Evolutionary conservation across 2,329 filamentous ascomycete genomes (phyloP).

Genomic region (Coniochaeta hoffmannii): DNA sequence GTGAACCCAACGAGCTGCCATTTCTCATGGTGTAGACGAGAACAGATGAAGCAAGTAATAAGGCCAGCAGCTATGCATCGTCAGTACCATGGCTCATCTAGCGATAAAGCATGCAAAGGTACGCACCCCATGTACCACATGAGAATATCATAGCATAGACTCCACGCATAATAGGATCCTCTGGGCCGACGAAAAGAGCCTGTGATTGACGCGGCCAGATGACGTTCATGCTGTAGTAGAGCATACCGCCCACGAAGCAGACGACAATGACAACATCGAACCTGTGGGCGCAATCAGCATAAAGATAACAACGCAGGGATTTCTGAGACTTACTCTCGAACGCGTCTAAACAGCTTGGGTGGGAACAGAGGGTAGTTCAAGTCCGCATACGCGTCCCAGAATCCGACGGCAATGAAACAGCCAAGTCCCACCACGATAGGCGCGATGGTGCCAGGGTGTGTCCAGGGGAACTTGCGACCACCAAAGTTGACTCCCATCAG

Average conservation of each 20-base stretch:
- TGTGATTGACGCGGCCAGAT: conserved; percentile 22
- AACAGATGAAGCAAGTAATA: conserved; percentile 20
- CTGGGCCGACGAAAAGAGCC: conserved; percentile 15
- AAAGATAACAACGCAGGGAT: background rate
- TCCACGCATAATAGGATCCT: conserved; percentile 16
- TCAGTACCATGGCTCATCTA: background rate
- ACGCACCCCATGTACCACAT: conserved; percentile 18
- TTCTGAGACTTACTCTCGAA: conserved; percentile 13
- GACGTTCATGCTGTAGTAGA: conserved; percentile 23
- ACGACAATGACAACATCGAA: conserved; percentile 23
- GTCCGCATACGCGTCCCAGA: conserved; percentile 19
- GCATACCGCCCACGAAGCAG: conserved; percentile 23
- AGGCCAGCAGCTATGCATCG: conserved; percentile 14
- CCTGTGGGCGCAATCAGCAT: conserved; percentile 3
- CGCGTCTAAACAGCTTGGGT: conserved; percentile 19
- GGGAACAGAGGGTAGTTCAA: conserved; percentile 20
- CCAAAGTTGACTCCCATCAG: conserved; percentile 22
- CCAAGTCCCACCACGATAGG: conserved; percentile 21
- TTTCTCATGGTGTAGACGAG: conserved; percentile 24
- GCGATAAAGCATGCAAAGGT: background rate
- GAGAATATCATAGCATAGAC: conserved; percentile 21
- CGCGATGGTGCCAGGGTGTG: conserved; percentile 16
- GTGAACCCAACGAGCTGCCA: conserved; percentile 28
- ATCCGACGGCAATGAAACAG: conserved; percentile 19
- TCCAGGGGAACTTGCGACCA: conserved; percentile 22